Evolutionary conservation across 1,284 basidiomycete genomes (phyloP).

Genomic region (Rhodotorula sp.): DNA sequence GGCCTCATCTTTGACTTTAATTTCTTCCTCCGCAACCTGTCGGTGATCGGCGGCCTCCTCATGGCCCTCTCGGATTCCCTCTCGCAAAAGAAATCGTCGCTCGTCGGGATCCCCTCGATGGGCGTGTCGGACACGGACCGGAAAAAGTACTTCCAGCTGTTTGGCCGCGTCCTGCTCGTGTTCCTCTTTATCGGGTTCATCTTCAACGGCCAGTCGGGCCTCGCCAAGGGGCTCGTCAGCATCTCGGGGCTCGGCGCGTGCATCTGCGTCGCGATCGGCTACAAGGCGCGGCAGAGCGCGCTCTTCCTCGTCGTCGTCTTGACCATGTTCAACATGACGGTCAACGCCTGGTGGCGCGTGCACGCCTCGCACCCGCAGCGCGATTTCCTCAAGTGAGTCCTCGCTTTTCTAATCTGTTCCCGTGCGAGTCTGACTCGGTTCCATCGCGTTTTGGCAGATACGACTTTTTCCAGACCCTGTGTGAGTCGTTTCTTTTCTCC

Average conservation of each 20-base stretch:
- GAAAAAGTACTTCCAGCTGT: slow-evolving; percentile 98
- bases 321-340: slow-evolving; percentile 92
- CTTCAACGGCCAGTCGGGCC: slow-evolving; percentile 58
- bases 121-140: slow-evolving; percentile 84
- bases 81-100: slow-evolving; percentile 70
- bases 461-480: slow-evolving; percentile 91
- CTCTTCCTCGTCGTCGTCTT: slow-evolving; percentile 92
- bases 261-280: slow-evolving; percentile 94
- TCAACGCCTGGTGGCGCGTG: slow-evolving; percentile 99
- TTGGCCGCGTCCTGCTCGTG: slow-evolving; percentile 93
- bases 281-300: slow-evolving; percentile 99
- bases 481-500: neutral
- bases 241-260: slow-evolving; percentile 63
- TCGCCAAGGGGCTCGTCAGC: slow-evolving; percentile 53
- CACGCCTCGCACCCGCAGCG: slow-evolving; percentile 87
- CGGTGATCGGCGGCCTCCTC: slow-evolving; percentile 85
- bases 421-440: slow-evolving; percentile 38
- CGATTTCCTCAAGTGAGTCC: slow-evolving; percentile 86
- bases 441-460: slow-evolving; percentile 55
- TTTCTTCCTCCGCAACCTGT: slow-evolving; percentile 97
- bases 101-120: slow-evolving; percentile 85
- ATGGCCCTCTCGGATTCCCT: slow-evolving; percentile 99
- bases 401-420: neutral
- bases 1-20: slow-evolving; percentile 95
- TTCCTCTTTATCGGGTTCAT: slow-evolving; percentile 99